These are phyloP conservation scores for Nannochloropsis gaditana DNA, from an alignment of 108 stramenopile species.

Conservation along the genomic window DNA sequence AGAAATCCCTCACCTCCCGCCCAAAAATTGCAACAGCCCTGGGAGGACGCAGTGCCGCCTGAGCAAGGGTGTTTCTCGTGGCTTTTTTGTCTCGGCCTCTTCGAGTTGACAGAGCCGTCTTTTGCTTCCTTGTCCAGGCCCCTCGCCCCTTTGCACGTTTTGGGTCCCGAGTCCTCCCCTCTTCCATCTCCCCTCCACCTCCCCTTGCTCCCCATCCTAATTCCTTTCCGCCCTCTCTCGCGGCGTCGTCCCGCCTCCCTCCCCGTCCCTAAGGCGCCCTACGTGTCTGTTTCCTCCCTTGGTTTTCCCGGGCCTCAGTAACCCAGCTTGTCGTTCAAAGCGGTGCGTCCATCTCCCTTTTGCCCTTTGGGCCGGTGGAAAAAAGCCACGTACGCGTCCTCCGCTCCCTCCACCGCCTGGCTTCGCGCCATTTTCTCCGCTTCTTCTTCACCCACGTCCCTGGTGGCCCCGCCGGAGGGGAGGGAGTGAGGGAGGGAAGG, in stretches of 20 bases:
- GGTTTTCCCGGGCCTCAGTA: not conserved
- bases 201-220: no score
- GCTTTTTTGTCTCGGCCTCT: no score
- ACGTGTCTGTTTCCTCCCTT: no score
- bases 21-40: not conserved
- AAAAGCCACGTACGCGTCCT: not conserved
- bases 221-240: no score
- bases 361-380: conserved; percentile 6
- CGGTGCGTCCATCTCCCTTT: conserved; percentile 30
- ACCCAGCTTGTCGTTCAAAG: conserved; percentile 36
- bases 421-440: not conserved
- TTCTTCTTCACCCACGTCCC: not conserved
- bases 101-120: no score
- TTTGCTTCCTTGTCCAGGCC: no score
- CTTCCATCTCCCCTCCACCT: not conserved
- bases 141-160: no score
- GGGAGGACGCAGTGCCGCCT: no score
- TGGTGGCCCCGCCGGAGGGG: not conserved
- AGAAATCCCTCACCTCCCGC: not conserved
- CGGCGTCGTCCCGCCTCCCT: no score
- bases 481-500: not conserved
- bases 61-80: no score
- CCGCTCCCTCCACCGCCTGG: not conserved
- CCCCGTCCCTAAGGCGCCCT: no score
- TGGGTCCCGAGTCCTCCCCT: no score